These are phyloP conservation scores for Fusarium falciforme DNA, from an alignment of 2,329 filamentous ascomycete genomes.

Conservation along the genomic window DNA sequence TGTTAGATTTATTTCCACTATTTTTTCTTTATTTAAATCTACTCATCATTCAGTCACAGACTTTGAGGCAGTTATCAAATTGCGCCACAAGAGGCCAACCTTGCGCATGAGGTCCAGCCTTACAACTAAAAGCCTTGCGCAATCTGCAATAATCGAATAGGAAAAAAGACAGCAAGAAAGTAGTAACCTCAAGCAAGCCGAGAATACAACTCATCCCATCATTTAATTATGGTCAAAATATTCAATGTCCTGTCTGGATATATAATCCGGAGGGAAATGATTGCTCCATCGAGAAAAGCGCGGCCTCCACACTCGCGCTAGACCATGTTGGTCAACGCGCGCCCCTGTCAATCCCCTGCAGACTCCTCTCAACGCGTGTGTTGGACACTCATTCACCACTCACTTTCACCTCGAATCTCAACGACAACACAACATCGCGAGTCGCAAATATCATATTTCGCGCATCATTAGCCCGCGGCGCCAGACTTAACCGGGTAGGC, in stretches of 20 bases:
- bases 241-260: not conserved
- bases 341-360: constrained; percentile 35
- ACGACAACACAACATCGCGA: constrained; percentile 27
- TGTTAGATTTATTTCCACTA: not conserved
- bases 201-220: not conserved
- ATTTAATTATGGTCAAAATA: not conserved
- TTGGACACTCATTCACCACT: constrained; percentile 34
- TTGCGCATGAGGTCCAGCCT: not conserved
- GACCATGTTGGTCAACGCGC: constrained; percentile 29
- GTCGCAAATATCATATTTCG: constrained; percentile 15
- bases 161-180: not conserved
- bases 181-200: not conserved
- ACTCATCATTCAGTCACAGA: not conserved
- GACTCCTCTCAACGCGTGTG: constrained; percentile 36
- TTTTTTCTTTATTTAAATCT: not conserved
- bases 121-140: not conserved
- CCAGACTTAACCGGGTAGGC: not conserved
- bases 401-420: constrained; percentile 25
- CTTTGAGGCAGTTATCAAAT: not conserved
- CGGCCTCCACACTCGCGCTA: constrained; percentile 19
- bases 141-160: not conserved
- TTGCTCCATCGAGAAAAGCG: constrained; percentile 9
- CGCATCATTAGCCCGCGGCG: not conserved
- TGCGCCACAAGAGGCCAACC: not conserved
- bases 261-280: not conserved